phyloP scores from a whole-genome alignment of 352 stramenopile species.

The Blastocystis sp. region DNA sequence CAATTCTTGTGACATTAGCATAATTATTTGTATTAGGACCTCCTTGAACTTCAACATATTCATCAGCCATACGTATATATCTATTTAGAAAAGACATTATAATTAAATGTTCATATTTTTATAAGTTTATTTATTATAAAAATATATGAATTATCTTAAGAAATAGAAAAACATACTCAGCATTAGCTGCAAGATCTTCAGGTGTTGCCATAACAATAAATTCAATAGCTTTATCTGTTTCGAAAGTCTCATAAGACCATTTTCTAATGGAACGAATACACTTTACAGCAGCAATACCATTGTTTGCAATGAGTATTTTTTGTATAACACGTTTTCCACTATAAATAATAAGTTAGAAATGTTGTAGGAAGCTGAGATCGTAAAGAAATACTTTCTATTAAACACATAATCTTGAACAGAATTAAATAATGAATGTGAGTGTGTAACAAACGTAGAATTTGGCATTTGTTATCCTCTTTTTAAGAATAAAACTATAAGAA shows the following conservation, averaged over 20 bases:
- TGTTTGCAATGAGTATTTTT: slow-evolving; percentile 97
- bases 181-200: slow-evolving; percentile 93
- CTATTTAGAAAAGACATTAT: too few relatives aligned
- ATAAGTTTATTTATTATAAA: too few relatives aligned
- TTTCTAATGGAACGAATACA: slow-evolving; percentile 88
- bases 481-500: too few relatives aligned
- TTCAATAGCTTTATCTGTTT: slow-evolving; percentile 53
- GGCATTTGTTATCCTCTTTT: too few relatives aligned
- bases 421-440: too few relatives aligned
- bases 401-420: too few relatives aligned
- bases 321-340: slow-evolving; percentile 65
- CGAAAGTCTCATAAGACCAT: slow-evolving; percentile 95
- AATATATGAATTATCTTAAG: background rate
- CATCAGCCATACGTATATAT: slow-evolving; percentile 97
- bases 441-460: too few relatives aligned
- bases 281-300: slow-evolving; percentile 97
- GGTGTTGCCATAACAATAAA: slow-evolving; percentile 99
- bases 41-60: slow-evolving; percentile 95
- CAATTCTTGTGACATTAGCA: slow-evolving; percentile 92
- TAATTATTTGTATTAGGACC: slow-evolving; percentile 99
- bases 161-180: slow-evolving; percentile 57
- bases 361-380: too few relatives aligned
- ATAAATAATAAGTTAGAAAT: too few relatives aligned
- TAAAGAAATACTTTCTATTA: too few relatives aligned
- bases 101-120: too few relatives aligned